Base-by-base conservation (phyloP, 768 basidiomycete genomes). In the Tylopilus intermedius region DNA sequence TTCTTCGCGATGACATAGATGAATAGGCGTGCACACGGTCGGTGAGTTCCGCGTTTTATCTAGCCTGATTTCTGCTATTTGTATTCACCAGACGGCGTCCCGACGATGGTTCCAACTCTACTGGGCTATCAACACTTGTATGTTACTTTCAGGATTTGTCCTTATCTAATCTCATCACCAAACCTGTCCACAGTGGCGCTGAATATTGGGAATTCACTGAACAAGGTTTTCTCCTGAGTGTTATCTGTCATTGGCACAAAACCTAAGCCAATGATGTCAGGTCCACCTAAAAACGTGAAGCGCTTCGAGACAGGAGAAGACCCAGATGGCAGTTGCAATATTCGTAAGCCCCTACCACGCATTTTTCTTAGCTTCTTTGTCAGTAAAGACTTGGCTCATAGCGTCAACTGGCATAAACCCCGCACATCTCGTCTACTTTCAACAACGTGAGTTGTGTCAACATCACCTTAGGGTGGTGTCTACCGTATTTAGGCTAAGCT, bases 131-230 rank as follows among this genome's bases (percentile, higher is more conserved):
- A 61, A 39, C 79, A 80, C 51, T 78, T 71, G 65, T 78, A 59
- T 49, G 61, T 45, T 13, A 29, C 21, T 29, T 4, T 42, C 32
- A 42, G n/a, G 27, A 46, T 45, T 53, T 45, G 38, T 27, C 61
- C 42, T 18, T 63, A 59, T 60, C 63, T 50, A 45, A 44, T 32
- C 21, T 41, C 38, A 39, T 41, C 38, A 41, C 11, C n/a, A 18
- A 15, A 35, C 39, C 8, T 46, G 32, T 27, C 48, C 30, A 11
- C 18, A 73, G 74, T 26, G 70, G 61, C 21, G 60, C 60, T 8
- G 74, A 74, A 51, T 81, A 76, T 57, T 81, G 79, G 80, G 71
- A 80, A 44, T 76, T 72, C 57, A 40, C 58, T 22, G 79, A 81
- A 46, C 71, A 71, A 21, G 63, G 77, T 48, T 9, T 37, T 48